phyloP scores from a whole-genome alignment of 495 filamentous ascomycete genomes.

The Talaromyces wortmannii region DNA sequence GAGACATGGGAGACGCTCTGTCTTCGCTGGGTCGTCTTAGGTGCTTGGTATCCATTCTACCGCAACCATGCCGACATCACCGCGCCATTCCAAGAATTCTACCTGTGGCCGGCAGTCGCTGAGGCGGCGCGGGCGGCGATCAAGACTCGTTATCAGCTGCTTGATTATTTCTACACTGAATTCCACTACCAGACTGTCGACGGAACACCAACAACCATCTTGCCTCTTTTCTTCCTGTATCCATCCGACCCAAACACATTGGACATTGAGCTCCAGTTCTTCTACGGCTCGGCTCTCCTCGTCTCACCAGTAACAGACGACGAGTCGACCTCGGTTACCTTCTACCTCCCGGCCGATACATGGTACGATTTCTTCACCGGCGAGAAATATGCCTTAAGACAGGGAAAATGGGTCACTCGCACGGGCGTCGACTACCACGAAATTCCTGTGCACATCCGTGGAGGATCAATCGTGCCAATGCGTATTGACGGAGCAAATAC shows the following conservation, averaged over 20 bases:
- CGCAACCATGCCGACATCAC: conserved; percentile 63
- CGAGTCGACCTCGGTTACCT: conserved; percentile 54
- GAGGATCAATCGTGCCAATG: conserved; percentile 62
- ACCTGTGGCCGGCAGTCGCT: conserved; percentile 61
- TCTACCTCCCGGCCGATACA: conserved; percentile 67
- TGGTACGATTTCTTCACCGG: conserved; percentile 77
- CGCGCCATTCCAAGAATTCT: conserved; percentile 66
- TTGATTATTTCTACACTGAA: conserved; percentile 82
- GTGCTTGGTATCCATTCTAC: conserved; percentile 78
- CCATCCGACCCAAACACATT: conserved; percentile 58
- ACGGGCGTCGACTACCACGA: conserved; percentile 48
- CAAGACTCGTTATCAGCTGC: conserved; percentile 64
- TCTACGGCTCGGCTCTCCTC: conserved; percentile 64
- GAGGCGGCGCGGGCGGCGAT: conserved; percentile 64
- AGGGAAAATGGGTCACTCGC: conserved; percentile 45
- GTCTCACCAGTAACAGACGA: conserved; percentile 64
- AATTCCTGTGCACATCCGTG: conserved; percentile 68
- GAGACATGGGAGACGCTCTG: conserved; percentile 78
- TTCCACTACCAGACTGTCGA: conserved; percentile 55
- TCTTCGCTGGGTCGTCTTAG: conserved; percentile 73
- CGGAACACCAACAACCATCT: conserved; percentile 56
- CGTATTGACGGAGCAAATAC: conserved; percentile 59
- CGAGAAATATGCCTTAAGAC: conserved; percentile 33
- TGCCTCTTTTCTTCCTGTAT: conserved; percentile 66
- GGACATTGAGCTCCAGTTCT: conserved; percentile 60